A percentile compares a stretch with the other conserved stretches of the same genome.
These are phyloP conservation scores for Lecanicillium sp. DNA, from an alignment of 2,329 filamentous ascomycete species.

Conservation along the genomic window DNA sequence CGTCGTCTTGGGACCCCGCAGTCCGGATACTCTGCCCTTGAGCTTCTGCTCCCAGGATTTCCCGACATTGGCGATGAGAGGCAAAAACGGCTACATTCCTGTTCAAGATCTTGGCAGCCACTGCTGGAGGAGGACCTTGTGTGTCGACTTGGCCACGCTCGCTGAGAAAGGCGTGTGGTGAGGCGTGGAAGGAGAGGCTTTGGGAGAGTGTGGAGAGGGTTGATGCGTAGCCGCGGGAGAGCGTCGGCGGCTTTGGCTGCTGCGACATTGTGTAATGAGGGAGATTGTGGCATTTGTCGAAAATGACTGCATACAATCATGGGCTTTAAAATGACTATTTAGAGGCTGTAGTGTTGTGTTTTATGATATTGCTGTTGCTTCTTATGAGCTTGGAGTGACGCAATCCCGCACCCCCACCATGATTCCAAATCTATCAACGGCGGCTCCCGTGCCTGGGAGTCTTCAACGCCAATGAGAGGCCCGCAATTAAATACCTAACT, in stretches of 20 bases:
- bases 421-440: too few relatives aligned
- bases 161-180: neutral
- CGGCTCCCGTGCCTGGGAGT: too few relatives aligned
- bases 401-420: too few relatives aligned
- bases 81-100: neutral
- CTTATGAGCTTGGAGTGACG: too few relatives aligned
- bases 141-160: neutral
- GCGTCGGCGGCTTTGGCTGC: neutral
- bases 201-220: neutral
- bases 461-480: too few relatives aligned
- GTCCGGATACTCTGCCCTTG: neutral
- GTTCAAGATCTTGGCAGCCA: neutral
- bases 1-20: neutral
- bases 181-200: neutral
- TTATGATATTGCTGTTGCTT: too few relatives aligned
- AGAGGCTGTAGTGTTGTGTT: too few relatives aligned
- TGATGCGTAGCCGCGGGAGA: neutral
- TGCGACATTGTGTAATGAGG: too few relatives aligned
- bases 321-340: too few relatives aligned
- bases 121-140: neutral
- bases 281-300: too few relatives aligned
- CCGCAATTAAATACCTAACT: too few relatives aligned
- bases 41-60: neutral
- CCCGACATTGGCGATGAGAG: neutral
- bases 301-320: too few relatives aligned